phyloP scores from a whole-genome alignment of 2,329 filamentous ascomycete genomes.

The Alternaria conjuncta region DNA sequence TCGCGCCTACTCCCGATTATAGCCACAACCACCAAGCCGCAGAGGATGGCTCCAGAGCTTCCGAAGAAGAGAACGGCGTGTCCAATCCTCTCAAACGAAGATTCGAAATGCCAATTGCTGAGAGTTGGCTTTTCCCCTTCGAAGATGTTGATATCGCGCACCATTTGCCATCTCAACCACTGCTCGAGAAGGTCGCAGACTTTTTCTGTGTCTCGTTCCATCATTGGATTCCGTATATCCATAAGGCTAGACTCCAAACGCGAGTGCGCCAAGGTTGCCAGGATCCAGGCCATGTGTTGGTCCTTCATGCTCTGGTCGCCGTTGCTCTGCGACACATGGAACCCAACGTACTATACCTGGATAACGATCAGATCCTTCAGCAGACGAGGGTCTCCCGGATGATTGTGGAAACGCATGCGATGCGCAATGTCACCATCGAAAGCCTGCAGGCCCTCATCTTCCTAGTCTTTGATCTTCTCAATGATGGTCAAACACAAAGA shows the following conservation, averaged over 20 bases:
- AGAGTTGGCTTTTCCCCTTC: constrained; percentile 25
- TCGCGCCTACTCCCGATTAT: not conserved
- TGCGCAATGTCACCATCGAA: constrained; percentile 36
- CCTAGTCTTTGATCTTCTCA: constrained; percentile 44
- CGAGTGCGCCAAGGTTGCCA: constrained; percentile 25
- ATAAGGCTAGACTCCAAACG: constrained; percentile 38
- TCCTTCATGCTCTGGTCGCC: constrained; percentile 39
- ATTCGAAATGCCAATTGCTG: constrained; percentile 18
- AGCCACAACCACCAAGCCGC: not conserved
- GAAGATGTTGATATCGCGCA: constrained; percentile 33
- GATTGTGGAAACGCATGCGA: constrained; percentile 39
- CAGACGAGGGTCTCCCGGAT: constrained; percentile 36
- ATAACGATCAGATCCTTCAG: constrained; percentile 32
- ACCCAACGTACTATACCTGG: constrained; percentile 26
- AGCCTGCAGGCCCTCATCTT: constrained; percentile 40
- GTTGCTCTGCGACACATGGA: constrained; percentile 40
- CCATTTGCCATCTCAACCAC: constrained; percentile 32
- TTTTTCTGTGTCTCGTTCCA: constrained; percentile 44
- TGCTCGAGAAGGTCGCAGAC: constrained; percentile 36
- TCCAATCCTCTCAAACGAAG: constrained; percentile 36
- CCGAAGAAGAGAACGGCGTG: not conserved
- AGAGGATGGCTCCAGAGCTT: not conserved
- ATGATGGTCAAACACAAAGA: constrained; percentile 35
- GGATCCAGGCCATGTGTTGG: constrained; percentile 25
- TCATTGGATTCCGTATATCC: constrained; percentile 44